Percentiles rank a stretch among this genome's conserved stretches.
Evolutionary conservation across 768 basidiomycete genomes (phyloP).

Genomic region (Mycena latifolia): DNA sequence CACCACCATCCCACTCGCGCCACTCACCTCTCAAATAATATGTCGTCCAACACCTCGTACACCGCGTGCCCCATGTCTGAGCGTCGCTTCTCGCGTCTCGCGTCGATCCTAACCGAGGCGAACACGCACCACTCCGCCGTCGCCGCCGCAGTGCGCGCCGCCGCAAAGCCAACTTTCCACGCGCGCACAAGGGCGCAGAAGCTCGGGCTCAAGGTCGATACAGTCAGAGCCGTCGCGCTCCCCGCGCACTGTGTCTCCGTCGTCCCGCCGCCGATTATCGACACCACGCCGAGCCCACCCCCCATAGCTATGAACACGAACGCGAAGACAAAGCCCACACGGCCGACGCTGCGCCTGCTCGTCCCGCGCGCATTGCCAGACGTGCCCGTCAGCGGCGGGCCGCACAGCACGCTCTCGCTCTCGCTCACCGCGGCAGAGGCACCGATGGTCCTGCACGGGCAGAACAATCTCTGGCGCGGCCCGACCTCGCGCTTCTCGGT

Average conservation of each 20-base stretch:
- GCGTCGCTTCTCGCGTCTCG: slow-evolving; percentile 51
- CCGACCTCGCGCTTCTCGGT: slow-evolving; percentile 35
- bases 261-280: slow-evolving; percentile 53
- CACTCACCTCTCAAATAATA: background rate
- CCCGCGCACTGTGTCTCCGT: slow-evolving; percentile 54
- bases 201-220: slow-evolving; percentile 61
- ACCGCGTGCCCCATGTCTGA: slow-evolving; percentile 27
- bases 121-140: slow-evolving; percentile 56
- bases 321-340: no score
- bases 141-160: slow-evolving; percentile 52
- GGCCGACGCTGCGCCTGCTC: slow-evolving; percentile 11
- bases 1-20: background rate
- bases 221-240: slow-evolving; percentile 54
- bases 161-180: slow-evolving; percentile 53
- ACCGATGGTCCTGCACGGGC: slow-evolving; percentile 38
- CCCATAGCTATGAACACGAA: no score
- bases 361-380: slow-evolving; percentile 16
- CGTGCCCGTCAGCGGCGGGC: slow-evolving; percentile 18
- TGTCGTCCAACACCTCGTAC: slow-evolving; percentile 9
- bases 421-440: slow-evolving; percentile 40
- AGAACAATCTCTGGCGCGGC: slow-evolving; percentile 39
- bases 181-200: slow-evolving; percentile 60
- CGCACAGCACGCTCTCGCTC: slow-evolving; percentile 11
- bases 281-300: slow-evolving; percentile 39
- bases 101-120: slow-evolving; percentile 54